Base-by-base conservation (phyloP, 2,329 filamentous ascomycete genomes). In the Tolypocladium amazonense region DNA sequence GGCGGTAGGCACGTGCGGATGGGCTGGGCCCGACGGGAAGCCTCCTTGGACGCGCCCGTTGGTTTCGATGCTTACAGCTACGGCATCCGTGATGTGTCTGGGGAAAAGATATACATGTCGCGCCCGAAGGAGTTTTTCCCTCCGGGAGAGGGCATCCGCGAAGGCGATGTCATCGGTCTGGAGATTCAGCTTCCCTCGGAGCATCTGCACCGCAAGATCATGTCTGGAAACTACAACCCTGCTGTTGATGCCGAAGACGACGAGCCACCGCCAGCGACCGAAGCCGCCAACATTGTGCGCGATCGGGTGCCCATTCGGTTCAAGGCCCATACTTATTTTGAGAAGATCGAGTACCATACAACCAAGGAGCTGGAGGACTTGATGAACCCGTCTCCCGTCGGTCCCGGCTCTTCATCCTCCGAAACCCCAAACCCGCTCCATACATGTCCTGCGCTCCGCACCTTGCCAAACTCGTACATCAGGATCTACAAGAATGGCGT, bases 221-320 rank as follows among this genome's bases (percentile, higher is more conserved):
- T 96, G 38, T 84, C 88, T 60, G 92, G 92, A 12, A 86, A 88
- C 56, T 97, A 93, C 76, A 96, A 97, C 69, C 90, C 91, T 1
- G 86, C 89, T 3, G 85, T 92, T 1, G 92, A 97, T 68, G 71
- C 84, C 1, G 75, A 80, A 47, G 82, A 87, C 64, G 84, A 87
- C 53, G 79, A 83, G 5, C 74, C 78, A 12, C 73, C 77, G 23
- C 71, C 77, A 3, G 79, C 81, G 0, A 79, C 82, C n/a, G 81
- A 84, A 62, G 82, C 83, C 0, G 76, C 85, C 20, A 94, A 97
- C 72, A 89, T 97, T 63, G 90, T 99, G 61, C 90, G 95, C 63
- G 95, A 99, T 73, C 89, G 94, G 56, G 91, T 97, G 53, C 92
- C 94, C 1, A 96, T 97, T 65, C 87, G 92, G 12, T 95, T 96